Evolutionary conservation across 805 yeast species (phyloP).

Genomic region (Cyberlindnera mrakii): DNA sequence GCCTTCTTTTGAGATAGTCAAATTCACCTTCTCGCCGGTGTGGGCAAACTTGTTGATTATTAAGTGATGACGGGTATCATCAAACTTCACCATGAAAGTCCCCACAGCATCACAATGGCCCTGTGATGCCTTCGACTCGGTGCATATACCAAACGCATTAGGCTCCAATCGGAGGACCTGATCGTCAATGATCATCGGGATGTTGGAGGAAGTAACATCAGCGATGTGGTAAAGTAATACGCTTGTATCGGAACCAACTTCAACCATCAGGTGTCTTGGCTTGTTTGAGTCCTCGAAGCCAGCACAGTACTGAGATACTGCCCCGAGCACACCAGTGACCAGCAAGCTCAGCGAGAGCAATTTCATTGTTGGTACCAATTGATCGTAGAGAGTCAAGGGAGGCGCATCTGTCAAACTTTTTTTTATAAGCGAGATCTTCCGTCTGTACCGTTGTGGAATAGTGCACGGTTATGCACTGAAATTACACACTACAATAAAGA

Average conservation of each 20-base stretch:
- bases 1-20: constrained; percentile 3
- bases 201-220: constrained; percentile 8
- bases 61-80: not conserved
- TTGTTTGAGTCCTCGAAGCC: constrained; percentile 5
- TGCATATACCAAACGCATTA: constrained; percentile 11
- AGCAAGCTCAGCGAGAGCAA: not conserved
- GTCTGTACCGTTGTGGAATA: no score
- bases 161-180: constrained; percentile 1
- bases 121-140: constrained; percentile 5
- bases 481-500: no score
- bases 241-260: constrained; percentile 2
- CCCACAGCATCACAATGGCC: constrained; percentile 11
- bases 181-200: constrained; percentile 8
- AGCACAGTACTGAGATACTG: constrained; percentile 5
- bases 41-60: constrained; percentile 1
- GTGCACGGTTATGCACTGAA: no score
- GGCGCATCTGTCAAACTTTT: no score
- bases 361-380: not conserved
- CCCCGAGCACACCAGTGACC: constrained; percentile 1
- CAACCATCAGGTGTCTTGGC: not conserved
- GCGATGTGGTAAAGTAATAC: constrained; percentile 9
- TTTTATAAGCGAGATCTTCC: no score
- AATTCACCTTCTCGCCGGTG: not conserved
- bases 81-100: constrained; percentile 6
- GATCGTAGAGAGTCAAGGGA: no score